Base-by-base conservation (phyloP, 345 rosid species). In the Lenwebbia sp. region DNA sequence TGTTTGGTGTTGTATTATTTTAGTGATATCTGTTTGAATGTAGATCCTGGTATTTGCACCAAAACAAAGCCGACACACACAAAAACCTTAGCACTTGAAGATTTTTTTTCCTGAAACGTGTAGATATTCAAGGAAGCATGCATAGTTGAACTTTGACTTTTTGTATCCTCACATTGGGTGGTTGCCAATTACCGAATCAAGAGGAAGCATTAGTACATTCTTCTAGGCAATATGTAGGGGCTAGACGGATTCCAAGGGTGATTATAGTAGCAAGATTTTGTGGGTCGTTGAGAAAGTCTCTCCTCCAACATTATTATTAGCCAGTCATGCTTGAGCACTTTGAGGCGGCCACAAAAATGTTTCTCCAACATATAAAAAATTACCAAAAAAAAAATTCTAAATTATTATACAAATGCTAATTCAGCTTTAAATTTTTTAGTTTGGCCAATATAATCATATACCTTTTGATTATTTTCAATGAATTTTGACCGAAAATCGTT, bases 401-500 rank as follows among this genome's bases (percentile, higher is more conserved):
- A 44, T 44, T 44, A 44, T 44, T 5, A 44, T 7, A 44, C 44
- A 44, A 44, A 44, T 44, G 8, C 47, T 44, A 44, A 44, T 44
- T 44, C 1, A 44, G 47, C 47, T 44, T 6, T 44, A 44, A 41
- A 4, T 44, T 44, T 44, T 44, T 5, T 7, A 44, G 1, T 44
- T 44, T 44, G 47, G 47, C 47, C 47, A 37, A 70, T 70, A 37
- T 9, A 65, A 17, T 33, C 12, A 3, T 65, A 65, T 28, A 65
- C 0, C 2, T 65, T 21, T 65, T 65, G 44, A 65, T 2, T 33
- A 65, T 30, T 65, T 33, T 5, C 4, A 1, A 0, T 25, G 2
- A 30, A 4, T 19, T 9, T 70, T 70, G 47, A 5, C 2, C 0
- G 1, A 0, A 65, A 70, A 70, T 70, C 3, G 0, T 7, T 10